These are phyloP conservation scores for Schizopora paradoxa DNA, from an alignment of 1,284 basidiomycete species.

Conservation along the genomic window DNA sequence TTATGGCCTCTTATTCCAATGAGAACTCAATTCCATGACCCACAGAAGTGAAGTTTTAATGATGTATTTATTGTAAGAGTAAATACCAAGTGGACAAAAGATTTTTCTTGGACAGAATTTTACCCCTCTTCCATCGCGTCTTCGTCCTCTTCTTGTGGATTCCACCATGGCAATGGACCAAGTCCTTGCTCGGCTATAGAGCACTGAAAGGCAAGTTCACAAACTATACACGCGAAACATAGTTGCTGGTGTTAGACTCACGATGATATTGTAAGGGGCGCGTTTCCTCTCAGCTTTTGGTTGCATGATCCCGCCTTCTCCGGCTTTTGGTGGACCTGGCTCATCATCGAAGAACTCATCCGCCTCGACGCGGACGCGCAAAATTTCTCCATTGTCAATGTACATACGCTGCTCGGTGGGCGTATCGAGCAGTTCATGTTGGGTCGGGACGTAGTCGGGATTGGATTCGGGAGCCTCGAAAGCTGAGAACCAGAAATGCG, in stretches of 20 bases:
- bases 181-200: constrained; percentile 89
- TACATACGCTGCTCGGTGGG: constrained; percentile 73
- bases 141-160: constrained; percentile 34
- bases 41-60: too few relatives aligned
- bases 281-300: constrained; percentile 46
- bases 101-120: too few relatives aligned
- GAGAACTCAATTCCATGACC: too few relatives aligned
- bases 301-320: constrained; percentile 58
- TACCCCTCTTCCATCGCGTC: constrained; percentile 33
- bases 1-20: too few relatives aligned
- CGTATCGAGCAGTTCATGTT: constrained; percentile 65
- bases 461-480: constrained; percentile 9
- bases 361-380: constrained; percentile 85
- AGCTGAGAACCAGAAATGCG: constrained; percentile 73
- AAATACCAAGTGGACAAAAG: neutral
- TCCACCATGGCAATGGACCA: constrained; percentile 74
- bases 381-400: constrained; percentile 75
- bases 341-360: constrained; percentile 91
- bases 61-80: neutral
- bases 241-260: constrained; percentile 35
- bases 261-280: constrained; percentile 72
- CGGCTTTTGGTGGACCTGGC: constrained; percentile 76
- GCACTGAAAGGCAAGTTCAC: constrained; percentile 44
- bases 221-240: constrained; percentile 1
- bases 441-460: constrained; percentile 46